A percentile compares a stretch with the other conserved stretches of the same genome.
phyloP scores from a whole-genome alignment of 805 yeast species.

The Candida morakotiae region DNA sequence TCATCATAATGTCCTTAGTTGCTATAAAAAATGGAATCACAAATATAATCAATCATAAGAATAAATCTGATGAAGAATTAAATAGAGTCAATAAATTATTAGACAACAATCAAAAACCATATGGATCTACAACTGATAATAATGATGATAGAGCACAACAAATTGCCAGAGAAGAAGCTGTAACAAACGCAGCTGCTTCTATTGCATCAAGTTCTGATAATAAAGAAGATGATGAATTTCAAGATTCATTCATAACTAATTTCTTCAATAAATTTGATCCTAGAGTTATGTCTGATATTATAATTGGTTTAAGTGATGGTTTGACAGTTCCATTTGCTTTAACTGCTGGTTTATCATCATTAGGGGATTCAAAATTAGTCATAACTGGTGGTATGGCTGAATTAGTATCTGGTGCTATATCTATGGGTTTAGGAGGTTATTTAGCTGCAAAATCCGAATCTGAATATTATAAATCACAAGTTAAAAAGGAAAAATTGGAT shows the following conservation, averaged over 20 bases:
- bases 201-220: slow-evolving; percentile 12
- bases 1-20: slow-evolving; percentile 24
- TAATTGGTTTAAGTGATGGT: slow-evolving; percentile 93
- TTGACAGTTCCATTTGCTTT: slow-evolving; percentile 98
- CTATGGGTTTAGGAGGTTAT: slow-evolving; percentile 97
- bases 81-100: slow-evolving; percentile 27
- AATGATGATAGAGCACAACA: slow-evolving; percentile 31
- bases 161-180: slow-evolving; percentile 34
- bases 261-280: slow-evolving; percentile 68
- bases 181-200: slow-evolving; percentile 25
- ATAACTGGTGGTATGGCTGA: slow-evolving; percentile 98
- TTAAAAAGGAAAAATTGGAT: slow-evolving; percentile 62
- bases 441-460: slow-evolving; percentile 89
- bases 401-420: slow-evolving; percentile 91
- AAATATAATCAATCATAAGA: slow-evolving; percentile 16
- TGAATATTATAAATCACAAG: slow-evolving; percentile 70
- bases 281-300: slow-evolving; percentile 87
- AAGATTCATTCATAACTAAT: slow-evolving; percentile 15
- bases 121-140: slow-evolving; percentile 28
- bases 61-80: slow-evolving; percentile 27
- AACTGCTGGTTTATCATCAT: slow-evolving; percentile 90
- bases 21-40: slow-evolving; percentile 33
- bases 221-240: slow-evolving; percentile 22
- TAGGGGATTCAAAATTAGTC: slow-evolving; percentile 86
- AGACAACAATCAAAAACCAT: slow-evolving; percentile 30